Evolutionary conservation across 805 yeast genomes (phyloP).

Genomic region (Kuraishia piskuri): DNA sequence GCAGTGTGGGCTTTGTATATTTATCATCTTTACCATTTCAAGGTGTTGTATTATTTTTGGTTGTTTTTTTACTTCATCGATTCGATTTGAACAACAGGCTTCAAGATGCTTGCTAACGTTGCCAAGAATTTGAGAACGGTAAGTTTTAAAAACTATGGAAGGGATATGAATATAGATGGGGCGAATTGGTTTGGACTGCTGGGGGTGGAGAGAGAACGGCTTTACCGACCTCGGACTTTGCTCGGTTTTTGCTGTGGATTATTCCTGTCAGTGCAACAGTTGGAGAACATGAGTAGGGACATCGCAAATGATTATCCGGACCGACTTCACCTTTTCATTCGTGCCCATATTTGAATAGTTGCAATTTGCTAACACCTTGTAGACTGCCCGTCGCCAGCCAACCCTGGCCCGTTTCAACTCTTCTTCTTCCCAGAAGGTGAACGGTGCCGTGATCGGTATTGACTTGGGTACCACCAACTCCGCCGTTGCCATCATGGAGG

Average conservation of each 20-base stretch:
- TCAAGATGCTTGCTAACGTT: conserved; percentile 21
- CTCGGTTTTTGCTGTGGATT: neutral
- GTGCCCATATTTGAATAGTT: too few relatives aligned
- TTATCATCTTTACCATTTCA: neutral
- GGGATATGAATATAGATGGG: too few relatives aligned
- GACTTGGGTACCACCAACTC: conserved; percentile 85
- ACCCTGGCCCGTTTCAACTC: conserved; percentile 12
- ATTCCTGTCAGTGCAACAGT: neutral
- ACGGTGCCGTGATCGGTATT: conserved; percentile 58
- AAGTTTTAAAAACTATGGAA: conserved; percentile 8
- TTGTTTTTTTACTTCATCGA: neutral
- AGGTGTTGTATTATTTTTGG: neutral
- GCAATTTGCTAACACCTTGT: neutral
- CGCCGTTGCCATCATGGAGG: conserved; percentile 72
- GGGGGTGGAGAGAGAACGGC: neutral
- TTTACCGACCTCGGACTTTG: neutral
- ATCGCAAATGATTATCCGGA: too few relatives aligned
- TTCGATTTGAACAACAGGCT: neutral
- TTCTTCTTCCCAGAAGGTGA: conserved; percentile 17
- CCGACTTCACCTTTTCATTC: too few relatives aligned
- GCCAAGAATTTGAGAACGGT: conserved; percentile 24
- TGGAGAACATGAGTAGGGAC: too few relatives aligned
- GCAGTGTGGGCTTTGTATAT: neutral
- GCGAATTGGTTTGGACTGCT: neutral
- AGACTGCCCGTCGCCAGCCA: conserved; percentile 1